Conservation (phyloP, 176 grass and related monocot genomes). For the Dendrocalamus sinicus region DNA sequence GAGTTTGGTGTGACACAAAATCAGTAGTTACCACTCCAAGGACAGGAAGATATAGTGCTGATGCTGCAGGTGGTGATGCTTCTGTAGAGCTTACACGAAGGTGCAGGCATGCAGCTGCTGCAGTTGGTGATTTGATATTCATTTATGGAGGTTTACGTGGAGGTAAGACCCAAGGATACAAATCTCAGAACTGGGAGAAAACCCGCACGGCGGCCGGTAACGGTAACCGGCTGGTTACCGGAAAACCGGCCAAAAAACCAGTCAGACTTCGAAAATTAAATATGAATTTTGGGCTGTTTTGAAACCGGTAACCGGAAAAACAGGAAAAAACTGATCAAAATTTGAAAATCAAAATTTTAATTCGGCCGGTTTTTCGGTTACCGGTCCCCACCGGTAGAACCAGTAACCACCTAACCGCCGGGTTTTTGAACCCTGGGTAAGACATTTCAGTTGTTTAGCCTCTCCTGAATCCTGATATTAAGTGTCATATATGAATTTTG, state of each 20-base stretch:
- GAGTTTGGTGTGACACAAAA: conserved; percentile 98
- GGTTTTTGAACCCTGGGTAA: conserved; percentile 47
- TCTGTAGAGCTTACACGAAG: conserved; percentile 84
- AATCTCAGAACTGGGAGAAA: too few relatives aligned
- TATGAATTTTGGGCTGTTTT: too few relatives aligned
- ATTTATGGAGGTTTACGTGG: conserved; percentile 97
- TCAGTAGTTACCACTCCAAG: conserved; percentile 92
- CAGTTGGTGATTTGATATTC: conserved; percentile 96
- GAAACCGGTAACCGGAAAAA: too few relatives aligned
- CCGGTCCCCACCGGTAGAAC: too few relatives aligned
- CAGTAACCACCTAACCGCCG: too few relatives aligned
- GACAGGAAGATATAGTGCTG: conserved; percentile 93
- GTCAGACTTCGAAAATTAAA: too few relatives aligned
- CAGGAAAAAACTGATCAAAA: too few relatives aligned
- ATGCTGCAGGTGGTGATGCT: conserved; percentile 89
- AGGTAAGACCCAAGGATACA: conserved; percentile 53
- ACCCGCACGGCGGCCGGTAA: too few relatives aligned
- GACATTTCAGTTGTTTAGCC: conserved; percentile 15
- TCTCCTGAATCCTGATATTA: not conserved
- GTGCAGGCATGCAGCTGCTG: conserved; percentile 96
- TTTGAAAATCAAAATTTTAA: too few relatives aligned
- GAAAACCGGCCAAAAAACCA: too few relatives aligned
- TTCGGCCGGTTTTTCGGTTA: too few relatives aligned
- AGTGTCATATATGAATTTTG: not conserved
- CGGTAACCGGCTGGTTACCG: too few relatives aligned